phyloP scores from a whole-genome alignment of 2,329 filamentous ascomycete genomes.

The Fusarium palustre region DNA sequence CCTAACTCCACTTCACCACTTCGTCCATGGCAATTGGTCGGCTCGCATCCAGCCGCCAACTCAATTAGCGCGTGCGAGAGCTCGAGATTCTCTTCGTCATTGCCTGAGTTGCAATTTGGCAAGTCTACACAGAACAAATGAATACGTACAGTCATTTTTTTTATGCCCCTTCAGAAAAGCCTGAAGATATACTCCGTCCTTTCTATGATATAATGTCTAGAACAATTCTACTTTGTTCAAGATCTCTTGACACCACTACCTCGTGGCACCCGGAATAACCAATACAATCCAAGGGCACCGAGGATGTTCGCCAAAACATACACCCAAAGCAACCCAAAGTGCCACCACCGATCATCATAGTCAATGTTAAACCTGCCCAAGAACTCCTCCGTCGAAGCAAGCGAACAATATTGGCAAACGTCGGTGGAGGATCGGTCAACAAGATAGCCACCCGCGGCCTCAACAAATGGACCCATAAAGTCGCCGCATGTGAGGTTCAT shows the following conservation, averaged over 20 bases:
- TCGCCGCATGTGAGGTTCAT: slow-evolving; percentile 61
- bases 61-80: neutral
- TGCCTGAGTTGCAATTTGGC: neutral
- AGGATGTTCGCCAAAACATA: slow-evolving; percentile 63
- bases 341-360: slow-evolving; percentile 65
- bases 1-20: slow-evolving; percentile 1
- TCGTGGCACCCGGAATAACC: slow-evolving; percentile 53
- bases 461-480: slow-evolving; percentile 62
- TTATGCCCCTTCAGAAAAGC: neutral
- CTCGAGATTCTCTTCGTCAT: neutral
- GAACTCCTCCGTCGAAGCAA: slow-evolving; percentile 55
- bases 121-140: neutral
- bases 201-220: no score
- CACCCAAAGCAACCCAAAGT: slow-evolving; percentile 66
- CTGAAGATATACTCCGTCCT: no score
- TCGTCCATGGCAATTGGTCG: neutral
- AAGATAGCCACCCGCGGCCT: slow-evolving; percentile 60
- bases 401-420: slow-evolving; percentile 59
- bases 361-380: slow-evolving; percentile 56
- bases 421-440: slow-evolving; percentile 56
- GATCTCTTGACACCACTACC: slow-evolving; percentile 42
- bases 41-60: neutral
- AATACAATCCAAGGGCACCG: slow-evolving; percentile 62
- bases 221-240: neutral
- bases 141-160: neutral